Evolutionary conservation across 768 basidiomycete species (phyloP), one percentile per base, ranked within the genome.

Genomic region (Suillus paluster): DNA sequence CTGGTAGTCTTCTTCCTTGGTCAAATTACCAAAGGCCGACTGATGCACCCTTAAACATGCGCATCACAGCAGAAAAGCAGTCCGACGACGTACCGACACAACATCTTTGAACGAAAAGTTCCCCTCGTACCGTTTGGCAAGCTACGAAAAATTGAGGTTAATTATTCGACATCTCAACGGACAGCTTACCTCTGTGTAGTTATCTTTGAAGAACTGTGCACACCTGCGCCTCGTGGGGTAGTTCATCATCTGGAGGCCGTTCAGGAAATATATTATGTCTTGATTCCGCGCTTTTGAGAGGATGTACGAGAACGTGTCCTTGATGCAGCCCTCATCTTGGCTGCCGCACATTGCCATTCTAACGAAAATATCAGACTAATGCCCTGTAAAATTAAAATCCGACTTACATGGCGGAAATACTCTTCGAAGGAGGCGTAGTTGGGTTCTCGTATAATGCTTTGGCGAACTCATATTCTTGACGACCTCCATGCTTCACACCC

Each of bases 401-500:
- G 15, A 74, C 85, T 69, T 71, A 88, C 88, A 92, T 88, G 17
- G 91, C 89, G 44, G 89, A 81, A 27, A 86, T 84, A 19, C 69
- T 61, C 67, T 87, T 86, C 39, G 89, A 82, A 7, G 88, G 85
- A 0, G 95, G 90, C 23, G 91, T 92, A 64, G 84, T 83, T 15
- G 90, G 86, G 60, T 89, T 86, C 67, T 87, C 84, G 70, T 88
- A 87, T 38, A 95, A 81, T 63, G 80, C 79, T 67, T 87, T 81
- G 45, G 90, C 80, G 41, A 88, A 87, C 38, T 92, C 85, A 68
- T 88, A 97, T 70, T 96, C 95, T 27, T 77, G 78, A 38, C 75
- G 75, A 23, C 94, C 92, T 44, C 92, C 94, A 68, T 91, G 77
- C 70, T 83, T 81, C 59, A 94, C 90, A 57, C 88, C 88, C 87